Conservation (phyloP, 2,329 filamentous ascomycete species). For the Raffaelea ambrosiae region DNA sequence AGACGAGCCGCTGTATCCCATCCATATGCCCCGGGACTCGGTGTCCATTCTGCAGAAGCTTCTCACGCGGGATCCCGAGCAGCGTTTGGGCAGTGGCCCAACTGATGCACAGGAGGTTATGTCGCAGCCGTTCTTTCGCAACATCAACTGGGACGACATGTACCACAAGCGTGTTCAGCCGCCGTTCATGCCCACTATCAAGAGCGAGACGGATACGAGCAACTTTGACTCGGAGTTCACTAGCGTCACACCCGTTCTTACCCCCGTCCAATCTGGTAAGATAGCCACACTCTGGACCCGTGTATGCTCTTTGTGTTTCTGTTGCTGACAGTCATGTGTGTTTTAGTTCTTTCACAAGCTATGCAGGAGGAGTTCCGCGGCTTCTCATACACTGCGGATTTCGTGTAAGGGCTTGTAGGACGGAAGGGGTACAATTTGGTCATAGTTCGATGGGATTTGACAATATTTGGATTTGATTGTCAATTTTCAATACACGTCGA, state of each 20-base stretch:
- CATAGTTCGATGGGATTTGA: no score
- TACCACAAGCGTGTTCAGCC: conserved; percentile 89
- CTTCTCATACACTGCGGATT: conserved; percentile 94
- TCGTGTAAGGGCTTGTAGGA: conserved; percentile 46
- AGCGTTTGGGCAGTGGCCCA: conserved; percentile 84
- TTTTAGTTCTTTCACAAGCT: conserved; percentile 87
- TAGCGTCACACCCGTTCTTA: conserved; percentile 93
- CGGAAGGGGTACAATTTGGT: no score
- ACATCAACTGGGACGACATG: conserved; percentile 98
- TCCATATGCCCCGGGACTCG: conserved; percentile 96
- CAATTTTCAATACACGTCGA: neutral
- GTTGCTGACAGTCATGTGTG: neutral
- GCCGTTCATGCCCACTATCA: conserved; percentile 84
- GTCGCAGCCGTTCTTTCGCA: conserved; percentile 96
- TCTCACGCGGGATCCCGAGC: conserved; percentile 87
- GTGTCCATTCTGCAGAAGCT: conserved; percentile 97
- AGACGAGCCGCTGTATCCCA: conserved; percentile 94
- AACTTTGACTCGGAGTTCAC: conserved; percentile 99
- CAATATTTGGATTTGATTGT: neutral
- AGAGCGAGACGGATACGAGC: conserved; percentile 92
- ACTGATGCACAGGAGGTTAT: conserved; percentile 98
- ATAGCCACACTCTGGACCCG: conserved; percentile 14
- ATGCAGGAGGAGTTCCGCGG: conserved; percentile 99
- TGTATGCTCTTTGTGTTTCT: conserved; percentile 24
- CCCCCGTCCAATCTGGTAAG: conserved; percentile 91